Conservation (phyloP, 179 eudicot species). For the Heliamphora pulchella region DNA sequence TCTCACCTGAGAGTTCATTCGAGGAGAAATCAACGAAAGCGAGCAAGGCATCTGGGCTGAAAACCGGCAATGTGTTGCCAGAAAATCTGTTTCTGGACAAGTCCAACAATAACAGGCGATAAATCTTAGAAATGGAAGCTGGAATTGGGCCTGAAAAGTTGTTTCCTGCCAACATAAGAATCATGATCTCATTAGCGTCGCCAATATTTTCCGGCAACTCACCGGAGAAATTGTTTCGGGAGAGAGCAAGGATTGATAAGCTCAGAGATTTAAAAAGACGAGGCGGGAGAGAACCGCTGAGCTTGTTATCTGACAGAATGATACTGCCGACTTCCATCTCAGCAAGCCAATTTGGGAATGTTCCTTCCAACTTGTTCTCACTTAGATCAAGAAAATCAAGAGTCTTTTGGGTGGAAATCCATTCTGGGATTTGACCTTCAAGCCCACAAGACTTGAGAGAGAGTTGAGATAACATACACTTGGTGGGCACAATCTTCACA, state of each 20-base stretch:
- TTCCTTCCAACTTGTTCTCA: constrained; percentile 35
- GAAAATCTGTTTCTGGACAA: constrained; percentile 49
- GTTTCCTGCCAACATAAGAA: constrained; percentile 47
- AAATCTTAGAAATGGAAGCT: constrained; percentile 33
- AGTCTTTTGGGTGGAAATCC: constrained; percentile 46
- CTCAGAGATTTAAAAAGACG: constrained; percentile 38
- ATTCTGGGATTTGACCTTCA: constrained; percentile 38
- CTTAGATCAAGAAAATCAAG: constrained; percentile 47
- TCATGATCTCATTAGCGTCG: constrained; percentile 36
- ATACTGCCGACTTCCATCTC: constrained; percentile 45
- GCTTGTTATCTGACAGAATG: constrained; percentile 46
- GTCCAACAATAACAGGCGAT: constrained; percentile 43
- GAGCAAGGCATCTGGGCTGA: constrained; percentile 36
- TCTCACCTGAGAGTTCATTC: constrained; percentile 37
- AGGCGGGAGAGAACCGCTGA: constrained; percentile 46
- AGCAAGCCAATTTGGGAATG: constrained; percentile 49
- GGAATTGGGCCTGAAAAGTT: constrained; percentile 51
- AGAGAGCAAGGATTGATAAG: constrained; percentile 41
- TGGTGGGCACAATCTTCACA: constrained; percentile 29
- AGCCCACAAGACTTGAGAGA: constrained; percentile 38
- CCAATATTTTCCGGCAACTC: constrained; percentile 47
- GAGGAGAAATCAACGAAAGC: constrained; percentile 46
- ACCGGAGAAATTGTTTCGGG: constrained; percentile 52
- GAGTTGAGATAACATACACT: constrained; percentile 35
- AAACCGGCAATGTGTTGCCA: constrained; percentile 36